A percentile compares a stretch with the other conserved stretches of the same genome.
Conservation (phyloP, 805 yeast genomes). For the Sugiyamaella floridensis region DNA sequence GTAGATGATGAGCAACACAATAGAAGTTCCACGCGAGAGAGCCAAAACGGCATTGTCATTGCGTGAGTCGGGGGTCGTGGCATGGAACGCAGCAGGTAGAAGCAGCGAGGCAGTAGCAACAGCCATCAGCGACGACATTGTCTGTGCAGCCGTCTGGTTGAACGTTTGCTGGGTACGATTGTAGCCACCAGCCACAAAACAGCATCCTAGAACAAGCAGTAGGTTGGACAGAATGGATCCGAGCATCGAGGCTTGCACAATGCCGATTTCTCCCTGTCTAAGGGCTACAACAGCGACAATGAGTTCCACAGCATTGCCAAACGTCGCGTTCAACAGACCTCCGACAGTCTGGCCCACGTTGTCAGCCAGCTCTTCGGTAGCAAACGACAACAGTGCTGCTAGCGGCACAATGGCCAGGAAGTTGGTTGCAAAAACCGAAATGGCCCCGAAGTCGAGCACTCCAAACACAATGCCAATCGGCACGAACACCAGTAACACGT, state of each 20-base stretch:
- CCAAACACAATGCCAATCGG: conserved; percentile 85
- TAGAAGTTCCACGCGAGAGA: conserved; percentile 78
- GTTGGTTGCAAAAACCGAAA: conserved; percentile 59
- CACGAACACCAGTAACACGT: conserved; percentile 71
- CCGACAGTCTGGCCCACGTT: conserved; percentile 90
- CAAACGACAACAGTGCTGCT: conserved; percentile 83
- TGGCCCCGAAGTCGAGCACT: conserved; percentile 45
- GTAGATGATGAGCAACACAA: conserved; percentile 71
- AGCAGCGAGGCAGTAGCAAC: conserved; percentile 81
- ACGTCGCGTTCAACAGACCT: conserved; percentile 90
- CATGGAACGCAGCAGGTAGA: conserved; percentile 94
- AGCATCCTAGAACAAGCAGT: conserved; percentile 87
- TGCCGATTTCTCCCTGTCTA: conserved; percentile 75
- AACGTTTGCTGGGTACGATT: conserved; percentile 79
- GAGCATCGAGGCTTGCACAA: conserved; percentile 95
- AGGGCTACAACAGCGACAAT: conserved; percentile 91
- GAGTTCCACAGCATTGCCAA: conserved; percentile 96
- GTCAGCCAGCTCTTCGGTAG: conserved; percentile 86
- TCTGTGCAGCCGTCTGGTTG: conserved; percentile 95
- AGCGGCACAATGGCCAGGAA: conserved; percentile 88
- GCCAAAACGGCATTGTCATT: conserved; percentile 49
- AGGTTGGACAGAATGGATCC: conserved; percentile 89
- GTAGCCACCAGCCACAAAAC: conserved; percentile 89
- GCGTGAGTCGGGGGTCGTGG: conserved; percentile 44
- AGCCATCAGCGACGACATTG: conserved; percentile 91